Base-by-base conservation (phyloP, 2,329 filamentous ascomycete genomes). In the Colletotrichum siamense region DNA sequence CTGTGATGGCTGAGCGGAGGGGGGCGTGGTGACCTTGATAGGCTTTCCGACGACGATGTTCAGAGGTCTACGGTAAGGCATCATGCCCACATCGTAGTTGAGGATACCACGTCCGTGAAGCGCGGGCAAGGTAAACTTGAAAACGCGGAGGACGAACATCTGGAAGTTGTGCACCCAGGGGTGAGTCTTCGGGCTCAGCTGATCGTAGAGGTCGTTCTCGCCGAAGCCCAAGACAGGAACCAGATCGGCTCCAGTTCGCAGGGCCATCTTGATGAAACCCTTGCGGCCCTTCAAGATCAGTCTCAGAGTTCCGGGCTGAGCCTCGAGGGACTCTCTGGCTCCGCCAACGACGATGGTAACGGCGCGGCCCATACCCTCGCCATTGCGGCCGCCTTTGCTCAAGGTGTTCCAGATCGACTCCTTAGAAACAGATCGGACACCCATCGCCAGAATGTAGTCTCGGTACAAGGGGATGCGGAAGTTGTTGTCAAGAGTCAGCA, bases 261-360 rank as follows among this genome's bases (percentile, higher is more conserved):
- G 94, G 0, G 96, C 97, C 83, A 99, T 91, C 87, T 98, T 98
- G 83, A 99, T 90, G 82, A 99, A 99, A 12, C 96, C 96, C 82
- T 98, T 98, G 72, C 97, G 94, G 62, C 94, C 91, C 79, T 94
- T 93, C 65, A 99, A 89, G 6, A 99, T 93, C 12, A 99, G 90
- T 7, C 93, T 92, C 73, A 98, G 85, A 16, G 90, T 91, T 67
- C 94, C 91, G 0, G 97, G 97, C 77, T 94, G 92, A 1, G 96
- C 95, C 83, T 98, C 95, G 4, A 99, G 92, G 3, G 95, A 97
- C 86, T 99, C 97, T 18, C 95, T 92, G 6, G 97, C 97, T 10
- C 97, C 97, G 66, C 97, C 97, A 59, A 99, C 90, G 22, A 99
- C 97, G 80, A 99, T 98, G 3, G 97, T 98, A 74, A 99, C 98